Evolutionary conservation across 371 early-diverging fungal genomes (phyloP).

Genomic region (Mortierella sp.): DNA sequence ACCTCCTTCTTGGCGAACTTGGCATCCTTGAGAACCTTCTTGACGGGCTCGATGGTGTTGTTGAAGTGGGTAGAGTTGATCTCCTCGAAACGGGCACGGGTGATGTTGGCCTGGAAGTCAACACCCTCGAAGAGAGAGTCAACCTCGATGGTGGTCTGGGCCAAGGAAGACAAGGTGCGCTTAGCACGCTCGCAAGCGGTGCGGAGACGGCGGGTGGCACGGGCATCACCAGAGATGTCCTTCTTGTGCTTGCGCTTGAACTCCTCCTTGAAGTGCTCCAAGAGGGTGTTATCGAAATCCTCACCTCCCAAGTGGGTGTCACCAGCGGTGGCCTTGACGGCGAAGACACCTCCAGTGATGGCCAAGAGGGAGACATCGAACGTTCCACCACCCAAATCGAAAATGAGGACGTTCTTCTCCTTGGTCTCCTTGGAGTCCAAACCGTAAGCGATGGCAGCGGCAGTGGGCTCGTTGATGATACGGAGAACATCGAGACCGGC

Average conservation of each 20-base stretch:
- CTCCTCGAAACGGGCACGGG: slow-evolving; percentile 88
- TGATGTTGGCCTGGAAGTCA: slow-evolving; percentile 81
- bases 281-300: slow-evolving; percentile 91
- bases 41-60: slow-evolving; percentile 80
- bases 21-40: slow-evolving; percentile 79
- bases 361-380: slow-evolving; percentile 95
- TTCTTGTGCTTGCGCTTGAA: slow-evolving; percentile 84
- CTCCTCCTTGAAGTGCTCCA: slow-evolving; percentile 75
- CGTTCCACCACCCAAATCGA: slow-evolving; percentile 97
- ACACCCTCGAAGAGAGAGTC: slow-evolving; percentile 82
- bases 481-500: slow-evolving; percentile 86
- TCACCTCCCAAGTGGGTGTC: slow-evolving; percentile 95
- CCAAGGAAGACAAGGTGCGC: slow-evolving; percentile 77
- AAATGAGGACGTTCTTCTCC: slow-evolving; percentile 92
- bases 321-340: slow-evolving; percentile 96
- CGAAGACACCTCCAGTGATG: slow-evolving; percentile 91
- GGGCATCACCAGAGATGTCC: slow-evolving; percentile 77
- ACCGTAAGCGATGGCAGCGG: slow-evolving; percentile 97
- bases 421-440: slow-evolving; percentile 81
- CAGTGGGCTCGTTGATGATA: slow-evolving; percentile 97
- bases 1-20: slow-evolving; percentile 68
- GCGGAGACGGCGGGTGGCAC: slow-evolving; percentile 83
- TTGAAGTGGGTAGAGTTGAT: slow-evolving; percentile 82
- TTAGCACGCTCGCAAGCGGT: slow-evolving; percentile 87
- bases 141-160: slow-evolving; percentile 78